Evolutionary conservation across 2,329 filamentous ascomycete species (phyloP).

Genomic region (Lasiodiplodia gonubiensis): DNA sequence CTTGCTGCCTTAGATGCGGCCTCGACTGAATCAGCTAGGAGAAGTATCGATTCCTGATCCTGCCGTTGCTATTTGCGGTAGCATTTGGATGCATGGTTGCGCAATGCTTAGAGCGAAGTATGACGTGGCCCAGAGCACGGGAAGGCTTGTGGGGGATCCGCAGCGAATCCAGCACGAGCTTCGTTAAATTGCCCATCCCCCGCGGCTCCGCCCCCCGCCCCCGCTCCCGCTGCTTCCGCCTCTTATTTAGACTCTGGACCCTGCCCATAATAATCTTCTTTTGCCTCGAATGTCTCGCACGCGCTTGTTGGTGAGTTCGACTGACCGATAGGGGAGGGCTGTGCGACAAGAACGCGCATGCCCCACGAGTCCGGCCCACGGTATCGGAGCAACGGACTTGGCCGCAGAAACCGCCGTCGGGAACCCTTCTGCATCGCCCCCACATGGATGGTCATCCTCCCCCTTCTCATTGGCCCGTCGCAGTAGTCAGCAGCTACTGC

Average conservation of each 20-base stretch:
- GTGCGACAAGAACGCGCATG: not conserved
- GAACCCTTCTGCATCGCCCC: not conserved
- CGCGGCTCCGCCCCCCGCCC: not conserved
- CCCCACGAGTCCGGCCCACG: not conserved
- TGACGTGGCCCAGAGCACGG: not conserved
- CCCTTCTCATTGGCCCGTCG: too few relatives aligned
- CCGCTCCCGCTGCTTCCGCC: not conserved
- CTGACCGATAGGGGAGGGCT: not conserved
- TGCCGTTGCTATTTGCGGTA: not conserved
- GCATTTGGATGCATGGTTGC: not conserved
- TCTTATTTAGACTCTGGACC: not conserved
- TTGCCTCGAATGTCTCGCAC: too few relatives aligned
- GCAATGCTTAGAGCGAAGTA: not conserved
- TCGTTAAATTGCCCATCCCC: not conserved
- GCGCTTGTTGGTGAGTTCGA: not conserved
- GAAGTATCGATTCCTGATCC: not conserved
- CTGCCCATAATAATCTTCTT: not conserved
- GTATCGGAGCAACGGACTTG: not conserved
- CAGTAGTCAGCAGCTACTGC: not conserved
- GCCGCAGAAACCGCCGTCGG: not conserved
- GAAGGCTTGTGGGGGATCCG: too few relatives aligned
- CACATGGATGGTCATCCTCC: not conserved
- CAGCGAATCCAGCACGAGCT: not conserved
- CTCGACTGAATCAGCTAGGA: not conserved
- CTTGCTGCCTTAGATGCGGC: too few relatives aligned